These are phyloP conservation scores for Chlorella sp. DNA, from an alignment of 139 green algal genomes.

Conservation along the genomic window DNA sequence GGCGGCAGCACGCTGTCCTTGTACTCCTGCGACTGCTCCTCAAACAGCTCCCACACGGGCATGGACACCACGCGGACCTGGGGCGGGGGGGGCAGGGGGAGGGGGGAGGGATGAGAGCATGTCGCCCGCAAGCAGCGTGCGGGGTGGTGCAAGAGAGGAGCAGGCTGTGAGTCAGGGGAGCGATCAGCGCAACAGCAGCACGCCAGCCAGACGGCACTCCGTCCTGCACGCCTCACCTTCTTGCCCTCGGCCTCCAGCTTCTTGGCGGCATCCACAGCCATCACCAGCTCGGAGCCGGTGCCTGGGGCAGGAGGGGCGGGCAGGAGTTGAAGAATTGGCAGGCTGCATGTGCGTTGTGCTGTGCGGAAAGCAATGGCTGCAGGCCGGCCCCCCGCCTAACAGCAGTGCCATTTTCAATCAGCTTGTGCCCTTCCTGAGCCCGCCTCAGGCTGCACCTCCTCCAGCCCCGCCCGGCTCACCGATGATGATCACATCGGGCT, in stretches of 20 bases:
- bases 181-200: too few relatives aligned
- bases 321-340: neutral
- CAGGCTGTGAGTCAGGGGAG: too few relatives aligned
- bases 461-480: conserved; percentile 20
- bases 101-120: neutral
- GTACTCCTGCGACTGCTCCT: conserved; percentile 80
- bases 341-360: neutral
- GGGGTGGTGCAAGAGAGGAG: too few relatives aligned
- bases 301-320: neutral
- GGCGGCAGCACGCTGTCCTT: conserved; percentile 72
- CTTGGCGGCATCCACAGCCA: conserved; percentile 86
- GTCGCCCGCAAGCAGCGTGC: too few relatives aligned
- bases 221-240: conserved; percentile 62
- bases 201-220: neutral
- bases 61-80: conserved; percentile 92
- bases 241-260: conserved; percentile 85
- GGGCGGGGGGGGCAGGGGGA: neutral
- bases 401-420: too few relatives aligned
- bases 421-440: too few relatives aligned
- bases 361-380: too few relatives aligned
- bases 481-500: conserved; percentile 94
- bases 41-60: conserved; percentile 96
- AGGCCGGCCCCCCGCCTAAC: too few relatives aligned
- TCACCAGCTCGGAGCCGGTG: conserved; percentile 92
- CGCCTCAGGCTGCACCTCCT: too few relatives aligned